Percentiles rank a stretch among this genome's conserved stretches.
Conservation (phyloP, 805 yeast species). For the Wickerhamiella nectarea region DNA sequence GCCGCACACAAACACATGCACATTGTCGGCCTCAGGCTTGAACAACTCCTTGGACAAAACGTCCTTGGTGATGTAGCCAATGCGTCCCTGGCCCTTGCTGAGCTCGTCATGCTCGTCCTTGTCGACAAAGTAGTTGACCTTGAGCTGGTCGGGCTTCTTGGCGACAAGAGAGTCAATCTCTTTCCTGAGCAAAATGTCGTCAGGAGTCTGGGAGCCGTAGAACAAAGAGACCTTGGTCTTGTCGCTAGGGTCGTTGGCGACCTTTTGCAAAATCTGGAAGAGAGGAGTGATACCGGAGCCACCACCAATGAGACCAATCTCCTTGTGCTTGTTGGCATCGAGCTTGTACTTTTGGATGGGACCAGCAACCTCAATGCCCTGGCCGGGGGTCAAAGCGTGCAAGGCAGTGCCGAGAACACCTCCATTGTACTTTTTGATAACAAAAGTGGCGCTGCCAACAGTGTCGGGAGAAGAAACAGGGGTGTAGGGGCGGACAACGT, state of each 20-base stretch:
- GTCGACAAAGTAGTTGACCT: conserved; percentile 70
- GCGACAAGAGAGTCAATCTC: conserved; percentile 59
- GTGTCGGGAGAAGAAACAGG: conserved; percentile 62
- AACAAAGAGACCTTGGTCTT: conserved; percentile 73
- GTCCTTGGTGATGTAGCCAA: conserved; percentile 69
- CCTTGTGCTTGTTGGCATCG: conserved; percentile 70
- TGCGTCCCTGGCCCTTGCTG: conserved; percentile 22
- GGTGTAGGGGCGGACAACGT: conserved; percentile 72
- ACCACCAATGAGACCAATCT: conserved; percentile 78
- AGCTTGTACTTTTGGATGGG: conserved; percentile 87
- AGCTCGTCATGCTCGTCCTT: conserved; percentile 22
- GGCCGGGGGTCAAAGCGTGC: conserved; percentile 56
- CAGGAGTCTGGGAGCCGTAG: conserved; percentile 65
- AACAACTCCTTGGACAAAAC: conserved; percentile 49
- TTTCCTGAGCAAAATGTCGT: conserved; percentile 68
- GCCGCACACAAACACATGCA: conserved; percentile 82
- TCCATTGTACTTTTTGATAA: conserved; percentile 69
- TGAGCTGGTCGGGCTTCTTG: conserved; percentile 64
- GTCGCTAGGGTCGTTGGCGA: conserved; percentile 69
- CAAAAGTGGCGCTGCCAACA: conserved; percentile 63
- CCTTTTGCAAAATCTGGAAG: conserved; percentile 69
- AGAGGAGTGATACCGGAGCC: conserved; percentile 96
- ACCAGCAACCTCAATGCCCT: conserved; percentile 82
- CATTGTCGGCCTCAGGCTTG: conserved; percentile 47
- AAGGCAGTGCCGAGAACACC: conserved; percentile 78